Evolutionary conservation across 2,329 filamentous ascomycete species (phyloP), one percentile per base, ranked within the genome.

Genomic region (Penicillium freii): DNA sequence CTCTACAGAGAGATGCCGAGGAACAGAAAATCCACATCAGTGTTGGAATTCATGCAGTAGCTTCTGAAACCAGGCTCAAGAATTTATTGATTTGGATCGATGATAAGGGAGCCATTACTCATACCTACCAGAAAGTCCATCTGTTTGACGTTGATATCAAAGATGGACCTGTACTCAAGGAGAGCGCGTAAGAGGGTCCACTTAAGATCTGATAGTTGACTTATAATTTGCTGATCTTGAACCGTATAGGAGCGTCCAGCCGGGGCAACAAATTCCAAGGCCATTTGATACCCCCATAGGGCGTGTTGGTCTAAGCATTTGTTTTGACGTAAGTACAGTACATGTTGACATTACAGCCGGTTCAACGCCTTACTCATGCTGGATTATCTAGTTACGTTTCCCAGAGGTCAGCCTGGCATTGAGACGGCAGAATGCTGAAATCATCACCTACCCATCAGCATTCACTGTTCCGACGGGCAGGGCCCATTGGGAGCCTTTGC

Each of bases 401-500:
- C 85, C 91, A 0, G 91, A 96, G 70, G 83, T 89, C 9, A 84
- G 85, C 0, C 73, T 94, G 10, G 81, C 85, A 1, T 81, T 96
- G 19, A 83, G 84, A 29, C 77, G 83, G 7, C 83, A 85, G 54
- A 80, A 82, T 23, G 91, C 91, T 1, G 86, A 96, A 61, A 78
- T 96, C 52, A 78, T 97, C 49, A 86, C 91, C 0, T 97, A 93
- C 70, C 93, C 93, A 0, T 93, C 90, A 6, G 93, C 93, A 4
- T 97, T 97, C 70, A 96, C 92, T 0, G 82, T 95, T 0, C 86
- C 88, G 1, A 97, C 93, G 0, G 93, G 93, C 0, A 81, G 80
- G 56, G 90, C 90, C 1, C 93, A 97, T 75, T 97, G 93, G 93
- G 86, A 91, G 68, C 80, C 85, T 2, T 77, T 97, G 6, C 78